Base-by-base conservation (phyloP, 495 filamentous ascomycete genomes). In the Glonium stellatum region DNA sequence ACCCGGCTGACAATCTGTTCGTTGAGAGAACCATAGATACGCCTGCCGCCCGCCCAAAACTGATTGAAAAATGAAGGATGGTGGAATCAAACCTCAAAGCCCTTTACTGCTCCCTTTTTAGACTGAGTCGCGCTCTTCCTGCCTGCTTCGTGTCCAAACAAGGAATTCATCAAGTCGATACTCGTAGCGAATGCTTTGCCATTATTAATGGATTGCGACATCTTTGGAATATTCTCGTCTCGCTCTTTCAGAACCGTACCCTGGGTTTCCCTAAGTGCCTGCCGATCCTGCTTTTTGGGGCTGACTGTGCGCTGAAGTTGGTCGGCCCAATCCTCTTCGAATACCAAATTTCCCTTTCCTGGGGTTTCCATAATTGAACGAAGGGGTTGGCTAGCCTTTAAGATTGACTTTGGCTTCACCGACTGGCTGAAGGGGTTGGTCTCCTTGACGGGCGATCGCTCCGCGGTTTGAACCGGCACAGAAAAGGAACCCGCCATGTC, bases 281-380 rank as follows among this genome's bases (percentile, higher is more conserved):
- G 78, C 64, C 91, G 87, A 77, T 95, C 85, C 68, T 89, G 84
- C 73, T 95, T 92, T 66, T 85, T 82, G 22, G 93, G 93, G 69
- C 89, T 95, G 63, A 97, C 87, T 0, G 93, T 97, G 54, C 86
- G 88, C 72, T 89, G 89, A 60, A 98, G 77, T 69, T 95, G 91
- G 66, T 92, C 85, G 42, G 89, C 85, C 93, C 93, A 98, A 67
- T 95, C 88, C 44, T 78, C 79, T 79, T 76, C 66, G 21, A 72
- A 81, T 70, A 69, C 77, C 66, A 61, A 78, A 72, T 72, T 70
- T 46, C 65, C 60, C 52, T 73, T 76, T 23, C 65, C 63, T 13
- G 72, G 71, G 8, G 70, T 70, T n/a, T 60, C 68, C 35, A 60
- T 46, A 13, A n/a, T 49, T 11, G 59, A 54, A 50, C 55, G 31